Conservation (phyloP, 2,329 filamentous ascomycete genomes). For the Botryosphaeria dothidea region DNA sequence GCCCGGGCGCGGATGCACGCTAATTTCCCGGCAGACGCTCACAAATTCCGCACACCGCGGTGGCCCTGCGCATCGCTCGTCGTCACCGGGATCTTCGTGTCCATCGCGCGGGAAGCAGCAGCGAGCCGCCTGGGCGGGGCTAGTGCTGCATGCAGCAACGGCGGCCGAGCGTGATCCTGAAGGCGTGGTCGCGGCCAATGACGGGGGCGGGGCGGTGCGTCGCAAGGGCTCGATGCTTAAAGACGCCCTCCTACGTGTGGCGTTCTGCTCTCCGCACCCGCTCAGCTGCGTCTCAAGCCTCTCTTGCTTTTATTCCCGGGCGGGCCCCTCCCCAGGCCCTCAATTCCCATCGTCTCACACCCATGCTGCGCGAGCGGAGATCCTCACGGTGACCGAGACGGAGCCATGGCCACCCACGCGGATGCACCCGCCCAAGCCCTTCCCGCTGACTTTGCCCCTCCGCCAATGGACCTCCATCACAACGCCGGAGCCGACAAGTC, state of each 20-base stretch:
- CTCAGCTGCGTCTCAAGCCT: background rate
- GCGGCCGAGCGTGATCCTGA: background rate
- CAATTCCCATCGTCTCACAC: slow-evolving; percentile 7
- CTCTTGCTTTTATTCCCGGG: slow-evolving; percentile 17
- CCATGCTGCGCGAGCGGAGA: slow-evolving; percentile 14
- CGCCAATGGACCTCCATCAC: slow-evolving; percentile 2
- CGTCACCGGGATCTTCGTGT: background rate
- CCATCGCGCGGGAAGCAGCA: background rate
- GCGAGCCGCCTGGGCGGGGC: background rate
- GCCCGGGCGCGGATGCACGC: background rate
- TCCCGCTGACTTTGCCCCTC: slow-evolving; percentile 1
- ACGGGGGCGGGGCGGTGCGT: background rate
- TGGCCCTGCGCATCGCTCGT: background rate
- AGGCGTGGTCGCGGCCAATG: background rate
- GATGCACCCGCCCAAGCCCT: background rate
- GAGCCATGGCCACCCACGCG: slow-evolving; percentile 13
- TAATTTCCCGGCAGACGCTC: background rate
- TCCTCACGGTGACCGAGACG: slow-evolving; percentile 3
- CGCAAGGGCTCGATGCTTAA: background rate
- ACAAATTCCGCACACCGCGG: background rate
- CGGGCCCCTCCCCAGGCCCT: background rate
- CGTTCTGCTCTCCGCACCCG: slow-evolving; percentile 1
- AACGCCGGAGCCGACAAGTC: background rate
- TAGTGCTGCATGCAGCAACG: background rate
- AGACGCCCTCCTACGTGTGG: background rate